Conservation (phyloP, 148 eudicot species). For the Spergularia marina region DNA sequence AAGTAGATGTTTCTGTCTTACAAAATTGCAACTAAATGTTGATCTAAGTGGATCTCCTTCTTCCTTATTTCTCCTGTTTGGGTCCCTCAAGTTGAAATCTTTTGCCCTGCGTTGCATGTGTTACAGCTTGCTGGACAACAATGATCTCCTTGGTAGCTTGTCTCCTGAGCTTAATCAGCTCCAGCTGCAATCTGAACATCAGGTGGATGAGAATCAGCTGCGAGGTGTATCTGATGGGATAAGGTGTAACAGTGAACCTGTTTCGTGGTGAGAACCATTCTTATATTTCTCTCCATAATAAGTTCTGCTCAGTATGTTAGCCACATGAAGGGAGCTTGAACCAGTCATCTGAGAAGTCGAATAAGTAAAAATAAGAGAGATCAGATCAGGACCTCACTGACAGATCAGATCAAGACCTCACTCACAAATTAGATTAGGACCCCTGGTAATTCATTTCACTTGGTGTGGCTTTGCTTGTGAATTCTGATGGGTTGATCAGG, state of each 20-base stretch:
- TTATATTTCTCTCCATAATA: background rate
- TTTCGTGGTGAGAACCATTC: slow-evolving; percentile 33
- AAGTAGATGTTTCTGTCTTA: slow-evolving; percentile 20
- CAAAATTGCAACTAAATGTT: background rate
- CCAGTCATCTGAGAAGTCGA: background rate
- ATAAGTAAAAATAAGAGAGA: too few relatives aligned
- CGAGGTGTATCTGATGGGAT: slow-evolving; percentile 3
- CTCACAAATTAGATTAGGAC: too few relatives aligned
- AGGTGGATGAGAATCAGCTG: slow-evolving; percentile 35
- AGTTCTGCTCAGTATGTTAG: background rate
- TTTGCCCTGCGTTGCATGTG: background rate
- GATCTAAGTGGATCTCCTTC: background rate
- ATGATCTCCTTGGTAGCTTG: slow-evolving; percentile 32
- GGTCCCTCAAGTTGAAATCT: slow-evolving; percentile 5
- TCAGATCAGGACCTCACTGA: too few relatives aligned
- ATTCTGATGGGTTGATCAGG: too few relatives aligned
- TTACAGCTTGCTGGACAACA: slow-evolving; percentile 48
- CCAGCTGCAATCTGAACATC: slow-evolving; percentile 43
- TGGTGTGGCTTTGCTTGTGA: too few relatives aligned
- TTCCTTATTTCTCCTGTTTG: background rate
- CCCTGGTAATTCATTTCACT: too few relatives aligned
- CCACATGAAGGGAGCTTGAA: background rate
- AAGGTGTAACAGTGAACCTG: slow-evolving; percentile 25
- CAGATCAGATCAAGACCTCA: too few relatives aligned
- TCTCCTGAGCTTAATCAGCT: slow-evolving; percentile 40